phyloP scores from a whole-genome alignment of 2,329 filamentous ascomycete genomes.

The Alternaria metachromatica region DNA sequence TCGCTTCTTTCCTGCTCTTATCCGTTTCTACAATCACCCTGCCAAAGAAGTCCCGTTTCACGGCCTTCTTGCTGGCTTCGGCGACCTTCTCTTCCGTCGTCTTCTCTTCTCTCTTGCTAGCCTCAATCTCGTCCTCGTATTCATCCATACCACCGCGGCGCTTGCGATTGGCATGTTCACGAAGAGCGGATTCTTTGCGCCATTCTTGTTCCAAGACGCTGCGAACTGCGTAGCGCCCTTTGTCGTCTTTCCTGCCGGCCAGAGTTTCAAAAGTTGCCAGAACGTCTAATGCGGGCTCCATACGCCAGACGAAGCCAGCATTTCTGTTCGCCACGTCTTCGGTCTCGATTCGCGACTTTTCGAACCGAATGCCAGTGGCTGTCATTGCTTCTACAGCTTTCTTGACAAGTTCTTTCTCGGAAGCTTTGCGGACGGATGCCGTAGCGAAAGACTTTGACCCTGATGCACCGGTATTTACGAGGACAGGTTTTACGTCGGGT shows the following conservation, averaged over 20 bases:
- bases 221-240: constrained; percentile 88
- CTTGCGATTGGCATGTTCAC: constrained; percentile 70
- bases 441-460: constrained; percentile 58
- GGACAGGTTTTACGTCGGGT: constrained; percentile 88
- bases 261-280: constrained; percentile 78
- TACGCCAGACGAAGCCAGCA: constrained; percentile 83
- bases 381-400: constrained; percentile 81
- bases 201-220: constrained; percentile 94
- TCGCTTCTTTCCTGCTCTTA: constrained; percentile 50
- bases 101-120: constrained; percentile 23
- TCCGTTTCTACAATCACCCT: constrained; percentile 65
- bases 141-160: constrained; percentile 50
- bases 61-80: constrained; percentile 40
- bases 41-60: constrained; percentile 88
- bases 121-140: constrained; percentile 22
- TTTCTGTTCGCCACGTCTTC: constrained; percentile 58
- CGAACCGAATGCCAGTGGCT: constrained; percentile 81
- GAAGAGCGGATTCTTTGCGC: constrained; percentile 71
- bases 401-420: constrained; percentile 80
- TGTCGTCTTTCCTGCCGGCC: constrained; percentile 64
- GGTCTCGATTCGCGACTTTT: constrained; percentile 78
- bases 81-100: constrained; percentile 30
- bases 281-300: constrained; percentile 90
- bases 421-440: constrained; percentile 87
- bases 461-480: constrained; percentile 68